These are phyloP conservation scores for Panicum hallii DNA, from an alignment of 202 grass and related monocot genomes.

Conservation along the genomic window DNA sequence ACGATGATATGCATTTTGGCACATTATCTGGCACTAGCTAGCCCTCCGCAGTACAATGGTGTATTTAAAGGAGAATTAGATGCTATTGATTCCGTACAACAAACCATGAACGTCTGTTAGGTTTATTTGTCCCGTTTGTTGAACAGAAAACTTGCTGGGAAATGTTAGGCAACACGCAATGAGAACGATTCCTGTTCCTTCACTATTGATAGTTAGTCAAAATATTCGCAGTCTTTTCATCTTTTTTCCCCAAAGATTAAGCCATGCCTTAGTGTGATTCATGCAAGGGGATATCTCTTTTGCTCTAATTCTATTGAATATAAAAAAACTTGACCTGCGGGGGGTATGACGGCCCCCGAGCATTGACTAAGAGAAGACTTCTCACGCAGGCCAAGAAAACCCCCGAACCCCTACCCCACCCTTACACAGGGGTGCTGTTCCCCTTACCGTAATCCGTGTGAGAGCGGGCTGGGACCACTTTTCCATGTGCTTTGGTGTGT, in stretches of 20 bases:
- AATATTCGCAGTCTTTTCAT: slow-evolving; percentile 22
- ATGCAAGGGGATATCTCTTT: background rate
- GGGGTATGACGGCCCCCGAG: too few relatives aligned
- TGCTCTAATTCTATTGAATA: background rate
- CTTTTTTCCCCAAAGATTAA: slow-evolving; percentile 17
- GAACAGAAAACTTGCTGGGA: background rate
- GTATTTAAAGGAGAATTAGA: background rate
- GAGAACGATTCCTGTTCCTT: background rate
- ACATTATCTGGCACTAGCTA: background rate
- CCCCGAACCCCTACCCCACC: too few relatives aligned
- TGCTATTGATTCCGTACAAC: background rate
- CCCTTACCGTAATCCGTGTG: too few relatives aligned
- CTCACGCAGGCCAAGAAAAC: too few relatives aligned
- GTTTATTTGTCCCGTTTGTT: slow-evolving; percentile 8
- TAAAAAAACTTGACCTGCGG: background rate
- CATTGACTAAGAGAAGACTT: too few relatives aligned
- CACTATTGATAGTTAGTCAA: background rate
- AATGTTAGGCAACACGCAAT: slow-evolving; percentile 19
- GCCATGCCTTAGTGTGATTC: background rate
- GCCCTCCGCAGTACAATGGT: slow-evolving; percentile 11
- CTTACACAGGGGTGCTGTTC: too few relatives aligned
- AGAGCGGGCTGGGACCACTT: too few relatives aligned
- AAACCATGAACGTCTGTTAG: background rate
- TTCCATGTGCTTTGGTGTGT: too few relatives aligned
- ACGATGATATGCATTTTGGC: slow-evolving; percentile 31